Conservation (phyloP, 225 moss, liverwort and hornwort species). For the Bryoerythrophyllum caledonicum region DNA sequence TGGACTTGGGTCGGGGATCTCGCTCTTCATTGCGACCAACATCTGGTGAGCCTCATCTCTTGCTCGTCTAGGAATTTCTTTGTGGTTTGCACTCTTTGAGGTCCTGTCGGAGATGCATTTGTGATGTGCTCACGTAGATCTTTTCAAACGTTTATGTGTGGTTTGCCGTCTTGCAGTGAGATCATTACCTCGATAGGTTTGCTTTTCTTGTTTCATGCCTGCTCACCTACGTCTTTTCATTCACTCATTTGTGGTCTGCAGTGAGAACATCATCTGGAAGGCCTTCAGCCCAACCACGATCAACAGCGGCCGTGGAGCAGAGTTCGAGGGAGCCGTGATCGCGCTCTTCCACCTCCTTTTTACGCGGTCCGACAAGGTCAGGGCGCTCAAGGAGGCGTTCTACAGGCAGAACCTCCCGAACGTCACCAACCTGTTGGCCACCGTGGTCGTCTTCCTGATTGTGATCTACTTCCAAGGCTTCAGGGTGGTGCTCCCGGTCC, state of each 20-base stretch:
- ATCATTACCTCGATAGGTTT: too few relatives aligned
- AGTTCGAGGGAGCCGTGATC: slow-evolving; percentile 96
- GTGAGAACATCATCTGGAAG: slow-evolving; percentile 98
- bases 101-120: too few relatives aligned
- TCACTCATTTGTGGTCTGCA: slow-evolving; percentile 12
- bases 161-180: too few relatives aligned
- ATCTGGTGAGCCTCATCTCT: slow-evolving; percentile 59
- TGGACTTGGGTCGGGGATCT: slow-evolving; percentile 94
- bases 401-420: slow-evolving; percentile 87
- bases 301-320: slow-evolving; percentile 88
- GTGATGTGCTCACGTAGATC: too few relatives aligned
- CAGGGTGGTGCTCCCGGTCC: slow-evolving; percentile 87
- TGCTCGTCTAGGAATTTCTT: too few relatives aligned
- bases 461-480: slow-evolving; percentile 99
- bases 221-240: too few relatives aligned
- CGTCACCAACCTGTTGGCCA: slow-evolving; percentile 90
- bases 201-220: too few relatives aligned
- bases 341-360: slow-evolving; percentile 93
- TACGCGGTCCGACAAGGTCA: slow-evolving; percentile 79
- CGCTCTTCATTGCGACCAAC: slow-evolving; percentile 91
- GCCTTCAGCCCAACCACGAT: slow-evolving; percentile 94
- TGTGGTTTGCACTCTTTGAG: too few relatives aligned
- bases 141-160: background rate
- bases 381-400: slow-evolving; percentile 90
- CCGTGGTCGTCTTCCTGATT: slow-evolving; percentile 83